Conservation (phyloP, 2,329 filamentous ascomycete species). For the Cercospora berteroae region DNA sequence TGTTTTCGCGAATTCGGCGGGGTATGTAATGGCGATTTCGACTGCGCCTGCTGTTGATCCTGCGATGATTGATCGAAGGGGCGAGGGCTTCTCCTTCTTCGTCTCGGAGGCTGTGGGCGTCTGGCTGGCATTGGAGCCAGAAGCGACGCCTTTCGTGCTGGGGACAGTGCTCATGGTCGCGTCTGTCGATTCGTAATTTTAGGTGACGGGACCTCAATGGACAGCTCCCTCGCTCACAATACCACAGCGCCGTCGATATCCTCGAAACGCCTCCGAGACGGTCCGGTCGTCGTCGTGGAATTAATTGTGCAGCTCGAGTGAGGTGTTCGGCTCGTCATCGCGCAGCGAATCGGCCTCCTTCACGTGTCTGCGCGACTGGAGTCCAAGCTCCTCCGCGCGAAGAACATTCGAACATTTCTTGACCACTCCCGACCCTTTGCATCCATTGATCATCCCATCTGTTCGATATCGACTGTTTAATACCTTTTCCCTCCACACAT, state of each 20-base stretch:
- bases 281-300: neutral
- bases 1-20: constrained; percentile 95
- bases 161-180: constrained; percentile 26
- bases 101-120: constrained; percentile 11
- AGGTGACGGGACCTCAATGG: neutral
- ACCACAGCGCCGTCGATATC: constrained; percentile 46
- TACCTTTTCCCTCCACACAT: neutral
- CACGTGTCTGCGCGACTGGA: neutral
- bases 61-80: constrained; percentile 84
- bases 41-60: constrained; percentile 91
- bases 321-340: constrained; percentile 1
- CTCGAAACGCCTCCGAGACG: constrained; percentile 52
- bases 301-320: neutral
- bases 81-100: constrained; percentile 61
- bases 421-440: neutral
- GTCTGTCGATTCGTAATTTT: neutral
- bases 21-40: constrained; percentile 94
- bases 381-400: constrained; percentile 12
- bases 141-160: constrained; percentile 20
- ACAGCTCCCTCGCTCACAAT: neutral
- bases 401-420: constrained; percentile 7
- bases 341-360: constrained; percentile 8
- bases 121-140: constrained; percentile 1
- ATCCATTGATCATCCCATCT: neutral
- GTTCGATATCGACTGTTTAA: neutral